Conservation (phyloP, 768 basidiomycete genomes). For the Pleurotus djamor region DNA sequence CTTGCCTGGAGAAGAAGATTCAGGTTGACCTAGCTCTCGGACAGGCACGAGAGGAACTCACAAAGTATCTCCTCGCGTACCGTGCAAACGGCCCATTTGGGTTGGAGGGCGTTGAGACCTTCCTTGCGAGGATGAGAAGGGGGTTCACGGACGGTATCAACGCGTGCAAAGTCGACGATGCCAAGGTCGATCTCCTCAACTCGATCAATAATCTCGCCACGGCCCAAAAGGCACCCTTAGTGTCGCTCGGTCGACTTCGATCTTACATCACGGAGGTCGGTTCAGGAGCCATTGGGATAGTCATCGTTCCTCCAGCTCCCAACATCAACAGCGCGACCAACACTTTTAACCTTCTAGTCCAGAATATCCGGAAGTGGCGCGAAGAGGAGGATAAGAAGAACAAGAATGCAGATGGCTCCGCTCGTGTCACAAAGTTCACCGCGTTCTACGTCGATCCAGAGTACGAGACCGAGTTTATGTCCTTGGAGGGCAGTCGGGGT, state of each 20-base stretch:
- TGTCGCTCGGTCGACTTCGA: conserved; percentile 3
- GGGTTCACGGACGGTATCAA: background rate
- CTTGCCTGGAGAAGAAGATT: conserved; percentile 5
- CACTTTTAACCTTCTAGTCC: conserved; percentile 6
- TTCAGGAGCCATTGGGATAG: conserved; percentile 5
- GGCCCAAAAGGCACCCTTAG: conserved; percentile 1
- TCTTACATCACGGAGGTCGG: conserved; percentile 2
- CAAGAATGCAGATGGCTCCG: background rate
- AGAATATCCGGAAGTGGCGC: conserved; percentile 8
- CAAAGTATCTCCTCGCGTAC: conserved; percentile 2
- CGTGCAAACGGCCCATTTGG: background rate
- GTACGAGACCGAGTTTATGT: background rate
- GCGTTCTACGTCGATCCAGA: conserved; percentile 7
- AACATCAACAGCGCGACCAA: conserved; percentile 8
- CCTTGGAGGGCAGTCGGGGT: conserved; percentile 2
- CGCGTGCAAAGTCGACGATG: conserved; percentile 8
- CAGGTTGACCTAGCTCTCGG: conserved; percentile 3
- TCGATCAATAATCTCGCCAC: background rate
- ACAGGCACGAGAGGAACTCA: conserved; percentile 4
- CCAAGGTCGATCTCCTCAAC: conserved; percentile 9
- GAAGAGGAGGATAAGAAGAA: conserved; percentile 10
- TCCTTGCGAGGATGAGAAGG: background rate
- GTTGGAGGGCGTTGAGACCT: background rate
- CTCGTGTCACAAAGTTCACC: conserved; percentile 3
- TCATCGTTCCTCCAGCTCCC: conserved; percentile 9